Evolutionary conservation across 352 stramenopile genomes (phyloP).

Genomic region (Blastocystis sp.): DNA sequence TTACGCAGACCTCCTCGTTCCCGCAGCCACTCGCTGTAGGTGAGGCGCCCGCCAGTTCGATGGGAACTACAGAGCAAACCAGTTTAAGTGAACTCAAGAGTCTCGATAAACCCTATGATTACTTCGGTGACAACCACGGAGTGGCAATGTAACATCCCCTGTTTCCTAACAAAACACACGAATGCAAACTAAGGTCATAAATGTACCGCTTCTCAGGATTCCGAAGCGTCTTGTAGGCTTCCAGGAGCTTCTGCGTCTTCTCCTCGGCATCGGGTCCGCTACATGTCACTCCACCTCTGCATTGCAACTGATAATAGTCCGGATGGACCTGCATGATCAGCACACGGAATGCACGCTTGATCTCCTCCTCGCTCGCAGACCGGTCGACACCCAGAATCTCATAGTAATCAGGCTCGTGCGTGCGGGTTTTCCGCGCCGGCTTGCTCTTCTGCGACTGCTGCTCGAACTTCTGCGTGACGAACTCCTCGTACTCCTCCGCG

Average conservation of each 20-base stretch:
- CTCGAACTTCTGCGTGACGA: conserved; percentile 11
- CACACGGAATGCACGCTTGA: conserved; percentile 8
- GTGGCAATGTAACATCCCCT: background rate
- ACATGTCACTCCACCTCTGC: background rate
- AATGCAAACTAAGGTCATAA: conserved; percentile 11
- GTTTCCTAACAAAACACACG: too few species aligned
- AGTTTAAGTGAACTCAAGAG: background rate
- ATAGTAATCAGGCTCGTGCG: background rate
- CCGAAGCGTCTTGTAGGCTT: conserved; percentile 17
- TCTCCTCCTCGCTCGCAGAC: conserved; percentile 11
- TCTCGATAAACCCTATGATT: background rate
- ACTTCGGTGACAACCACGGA: background rate
- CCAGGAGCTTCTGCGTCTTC: background rate
- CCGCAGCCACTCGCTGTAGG: background rate
- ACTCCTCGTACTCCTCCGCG: conserved; percentile 35
- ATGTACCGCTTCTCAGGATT: conserved; percentile 15
- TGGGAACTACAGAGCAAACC: background rate
- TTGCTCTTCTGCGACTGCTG: background rate
- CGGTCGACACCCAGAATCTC: background rate
- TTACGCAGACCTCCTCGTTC: background rate
- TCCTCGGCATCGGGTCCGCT: background rate
- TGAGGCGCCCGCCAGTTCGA: background rate
- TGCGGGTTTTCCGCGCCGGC: background rate
- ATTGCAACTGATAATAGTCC: conserved; percentile 2
- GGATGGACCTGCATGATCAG: conserved; percentile 5